These are phyloP conservation scores for Ganoderma lingzhi DNA, from an alignment of 1,284 basidiomycete species.

Conservation along the genomic window DNA sequence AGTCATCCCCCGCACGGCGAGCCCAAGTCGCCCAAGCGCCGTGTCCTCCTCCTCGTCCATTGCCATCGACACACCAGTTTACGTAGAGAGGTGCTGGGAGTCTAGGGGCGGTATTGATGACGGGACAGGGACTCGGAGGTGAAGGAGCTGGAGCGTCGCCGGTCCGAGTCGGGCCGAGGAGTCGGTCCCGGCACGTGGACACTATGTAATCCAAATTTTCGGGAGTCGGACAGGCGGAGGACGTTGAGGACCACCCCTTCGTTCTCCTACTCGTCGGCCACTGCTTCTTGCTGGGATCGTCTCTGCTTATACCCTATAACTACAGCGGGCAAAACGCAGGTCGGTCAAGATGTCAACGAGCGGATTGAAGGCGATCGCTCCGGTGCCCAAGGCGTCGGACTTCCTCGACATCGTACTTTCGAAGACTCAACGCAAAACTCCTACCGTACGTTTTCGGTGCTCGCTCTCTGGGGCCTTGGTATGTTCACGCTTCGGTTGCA, in stretches of 20 bases:
- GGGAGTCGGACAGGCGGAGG: background rate
- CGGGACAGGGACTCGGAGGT: too few relatives aligned
- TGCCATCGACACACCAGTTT: too few relatives aligned
- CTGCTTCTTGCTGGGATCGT: constrained; percentile 2
- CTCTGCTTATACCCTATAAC: background rate
- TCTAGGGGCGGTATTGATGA: too few relatives aligned
- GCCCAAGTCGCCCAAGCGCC: too few relatives aligned
- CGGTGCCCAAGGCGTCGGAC: constrained; percentile 94
- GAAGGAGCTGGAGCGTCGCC: too few relatives aligned
- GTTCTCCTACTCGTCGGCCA: background rate
- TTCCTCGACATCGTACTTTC: constrained; percentile 96
- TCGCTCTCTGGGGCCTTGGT: too few relatives aligned
- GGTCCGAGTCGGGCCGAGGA: too few relatives aligned
- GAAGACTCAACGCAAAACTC: constrained; percentile 96
- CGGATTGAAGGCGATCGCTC: constrained; percentile 94
- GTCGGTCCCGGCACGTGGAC: too few relatives aligned
- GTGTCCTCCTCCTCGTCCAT: background rate
- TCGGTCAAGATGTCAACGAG: constrained; percentile 77
- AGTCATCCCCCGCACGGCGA: too few relatives aligned
- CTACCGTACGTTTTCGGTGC: constrained; percentile 70
- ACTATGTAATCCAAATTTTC: constrained; percentile 35
- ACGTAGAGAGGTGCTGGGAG: too few relatives aligned
- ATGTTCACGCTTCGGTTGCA: constrained; percentile 39
- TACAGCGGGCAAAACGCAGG: background rate
- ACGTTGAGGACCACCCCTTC: background rate